A percentile compares a stretch with the other conserved stretches of the same genome.
phyloP scores from a whole-genome alignment of 83 land plant species.

The Thuja plicata region DNA sequence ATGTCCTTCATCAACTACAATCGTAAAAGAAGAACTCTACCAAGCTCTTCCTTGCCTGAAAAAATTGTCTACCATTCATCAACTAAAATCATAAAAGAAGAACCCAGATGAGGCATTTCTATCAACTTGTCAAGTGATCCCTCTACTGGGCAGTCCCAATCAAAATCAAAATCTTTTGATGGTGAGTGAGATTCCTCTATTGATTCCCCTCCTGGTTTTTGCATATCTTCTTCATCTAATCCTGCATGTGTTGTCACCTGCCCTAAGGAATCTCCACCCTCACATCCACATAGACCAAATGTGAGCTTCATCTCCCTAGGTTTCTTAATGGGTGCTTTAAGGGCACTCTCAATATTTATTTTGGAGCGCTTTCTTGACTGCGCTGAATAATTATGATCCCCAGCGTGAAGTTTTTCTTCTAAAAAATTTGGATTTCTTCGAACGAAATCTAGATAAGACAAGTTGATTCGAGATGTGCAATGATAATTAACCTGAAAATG shows the following conservation, averaged over 20 bases:
- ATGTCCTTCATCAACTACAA: too few relatives aligned
- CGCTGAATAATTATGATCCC: constrained; percentile 47
- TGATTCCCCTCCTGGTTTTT: constrained; percentile 22
- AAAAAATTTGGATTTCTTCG: constrained; percentile 69
- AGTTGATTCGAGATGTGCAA: background rate
- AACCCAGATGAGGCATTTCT: constrained; percentile 39
- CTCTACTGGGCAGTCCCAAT: constrained; percentile 12
- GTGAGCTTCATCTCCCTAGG: constrained; percentile 56
- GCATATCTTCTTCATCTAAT: constrained; percentile 25
- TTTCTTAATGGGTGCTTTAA: constrained; percentile 49
- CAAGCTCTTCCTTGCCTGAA: constrained; percentile 58
- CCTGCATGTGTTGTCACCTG: constrained; percentile 14
- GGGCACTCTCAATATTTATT: constrained; percentile 40
- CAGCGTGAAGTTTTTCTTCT: constrained; percentile 65
- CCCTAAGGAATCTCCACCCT: constrained; percentile 36
- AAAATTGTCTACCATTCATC: constrained; percentile 74
- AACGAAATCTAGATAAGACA: constrained; percentile 31
- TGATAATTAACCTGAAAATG: background rate
- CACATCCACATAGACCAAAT: constrained; percentile 75
- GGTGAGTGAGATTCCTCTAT: constrained; percentile 19
- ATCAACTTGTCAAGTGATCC: constrained; percentile 16
- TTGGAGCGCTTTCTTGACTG: constrained; percentile 46
- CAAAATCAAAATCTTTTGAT: constrained; percentile 17
- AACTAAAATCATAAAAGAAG: constrained; percentile 40
- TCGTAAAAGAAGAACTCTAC: too few relatives aligned